Evolutionary conservation across 768 basidiomycete genomes (phyloP).

Genomic region (Porpolomopsis calyptriformis): DNA sequence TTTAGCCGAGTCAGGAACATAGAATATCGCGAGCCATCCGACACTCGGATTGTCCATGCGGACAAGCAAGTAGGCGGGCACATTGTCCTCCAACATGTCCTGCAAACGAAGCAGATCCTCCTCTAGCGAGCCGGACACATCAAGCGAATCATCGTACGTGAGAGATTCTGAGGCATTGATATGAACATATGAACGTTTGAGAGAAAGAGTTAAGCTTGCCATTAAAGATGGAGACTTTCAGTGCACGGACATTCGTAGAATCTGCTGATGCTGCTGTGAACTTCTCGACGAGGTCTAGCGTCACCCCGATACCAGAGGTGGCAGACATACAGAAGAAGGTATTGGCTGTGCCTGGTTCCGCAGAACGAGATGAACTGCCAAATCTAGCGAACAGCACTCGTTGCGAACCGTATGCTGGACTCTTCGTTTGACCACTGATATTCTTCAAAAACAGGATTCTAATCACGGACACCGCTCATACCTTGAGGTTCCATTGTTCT

Average conservation of each 20-base stretch:
- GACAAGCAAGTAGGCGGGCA: conserved; percentile 69
- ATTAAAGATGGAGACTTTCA: conserved; percentile 67
- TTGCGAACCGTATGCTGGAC: too few relatives aligned
- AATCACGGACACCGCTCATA: too few relatives aligned
- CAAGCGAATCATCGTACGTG: conserved; percentile 44
- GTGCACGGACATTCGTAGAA: conserved; percentile 46
- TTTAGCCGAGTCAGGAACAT: conserved; percentile 74
- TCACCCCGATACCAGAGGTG: conserved; percentile 58
- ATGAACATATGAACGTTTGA: conserved; percentile 12
- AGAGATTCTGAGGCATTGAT: conserved; percentile 46
- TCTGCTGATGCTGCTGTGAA: conserved; percentile 49
- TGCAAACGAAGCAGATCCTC: conserved; percentile 54
- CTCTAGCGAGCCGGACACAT: conserved; percentile 40
- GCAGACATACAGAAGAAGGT: conserved; percentile 48
- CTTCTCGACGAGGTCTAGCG: conserved; percentile 41
- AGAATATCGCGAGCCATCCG: conserved; percentile 68
- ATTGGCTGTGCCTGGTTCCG: conserved; percentile 17
- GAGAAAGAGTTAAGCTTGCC: conserved; percentile 33
- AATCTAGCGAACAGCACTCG: too few relatives aligned
- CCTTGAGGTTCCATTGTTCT: too few relatives aligned
- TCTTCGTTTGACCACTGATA: too few relatives aligned
- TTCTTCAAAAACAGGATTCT: too few relatives aligned
- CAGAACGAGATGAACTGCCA: too few relatives aligned
- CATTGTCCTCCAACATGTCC: conserved; percentile 43
- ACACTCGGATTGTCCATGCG: conserved; percentile 47